Conservation (phyloP, 2,329 filamentous ascomycete genomes). For the Xylariales sp. region DNA sequence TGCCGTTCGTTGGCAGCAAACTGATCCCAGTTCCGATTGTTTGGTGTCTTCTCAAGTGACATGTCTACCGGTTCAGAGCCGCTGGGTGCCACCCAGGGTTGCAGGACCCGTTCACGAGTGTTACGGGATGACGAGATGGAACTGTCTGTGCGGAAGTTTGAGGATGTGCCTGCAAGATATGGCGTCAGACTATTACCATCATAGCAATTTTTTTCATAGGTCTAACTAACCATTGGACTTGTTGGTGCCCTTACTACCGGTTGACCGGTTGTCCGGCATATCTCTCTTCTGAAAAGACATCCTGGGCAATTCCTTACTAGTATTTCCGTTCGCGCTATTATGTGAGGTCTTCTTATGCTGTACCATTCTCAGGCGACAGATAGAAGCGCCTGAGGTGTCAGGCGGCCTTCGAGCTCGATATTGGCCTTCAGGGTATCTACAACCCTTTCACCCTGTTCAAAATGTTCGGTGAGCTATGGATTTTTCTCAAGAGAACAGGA, state of each 20-base stretch:
- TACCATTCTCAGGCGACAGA: slow-evolving; percentile 51
- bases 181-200: slow-evolving; percentile 32
- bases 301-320: slow-evolving; percentile 46
- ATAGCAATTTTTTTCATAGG: slow-evolving; percentile 5
- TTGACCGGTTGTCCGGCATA: slow-evolving; percentile 42
- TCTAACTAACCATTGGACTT: slow-evolving; percentile 55
- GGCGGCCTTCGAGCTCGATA: slow-evolving; percentile 41
- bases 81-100: slow-evolving; percentile 81
- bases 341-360: slow-evolving; percentile 49
- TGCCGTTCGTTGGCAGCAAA: slow-evolving; percentile 89
- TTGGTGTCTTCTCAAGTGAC: slow-evolving; percentile 72
- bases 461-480: slow-evolving; percentile 39
- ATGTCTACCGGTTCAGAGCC: slow-evolving; percentile 72
- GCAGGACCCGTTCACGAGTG: slow-evolving; percentile 78
- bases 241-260: slow-evolving; percentile 50
- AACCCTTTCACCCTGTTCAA: slow-evolving; percentile 44
- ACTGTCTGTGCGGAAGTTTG: slow-evolving; percentile 84
- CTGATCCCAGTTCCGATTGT: slow-evolving; percentile 81
- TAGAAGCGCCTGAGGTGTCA: slow-evolving; percentile 36
- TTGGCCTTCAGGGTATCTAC: slow-evolving; percentile 41
- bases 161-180: slow-evolving; percentile 66
- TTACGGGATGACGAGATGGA: slow-evolving; percentile 83
- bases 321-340: slow-evolving; percentile 48
- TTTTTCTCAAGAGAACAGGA: slow-evolving; percentile 19
- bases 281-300: slow-evolving; percentile 51